Conservation (phyloP, 2,329 filamentous ascomycete genomes). For the Volutella citrinella region DNA sequence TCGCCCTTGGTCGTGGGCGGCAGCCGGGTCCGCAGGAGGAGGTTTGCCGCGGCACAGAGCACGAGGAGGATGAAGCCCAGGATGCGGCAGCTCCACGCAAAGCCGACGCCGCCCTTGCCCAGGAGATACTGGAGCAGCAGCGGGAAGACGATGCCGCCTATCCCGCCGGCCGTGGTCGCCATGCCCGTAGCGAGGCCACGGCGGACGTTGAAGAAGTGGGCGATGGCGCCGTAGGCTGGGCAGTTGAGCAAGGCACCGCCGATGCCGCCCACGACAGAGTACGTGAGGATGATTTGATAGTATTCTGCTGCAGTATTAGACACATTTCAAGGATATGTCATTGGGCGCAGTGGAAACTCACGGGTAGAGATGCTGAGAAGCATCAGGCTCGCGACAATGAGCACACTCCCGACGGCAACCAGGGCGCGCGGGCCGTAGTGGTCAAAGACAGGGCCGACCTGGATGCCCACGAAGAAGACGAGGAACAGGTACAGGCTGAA, state of each 20-base stretch:
- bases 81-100: slow-evolving; percentile 48
- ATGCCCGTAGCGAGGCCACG: slow-evolving; percentile 79
- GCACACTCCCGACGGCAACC: slow-evolving; percentile 61
- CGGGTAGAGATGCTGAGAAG: slow-evolving; percentile 64
- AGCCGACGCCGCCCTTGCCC: slow-evolving; percentile 42
- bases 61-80: slow-evolving; percentile 48
- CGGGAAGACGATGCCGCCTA: slow-evolving; percentile 66
- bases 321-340: too few relatives aligned
- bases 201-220: slow-evolving; percentile 73
- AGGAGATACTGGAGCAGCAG: slow-evolving; percentile 45
- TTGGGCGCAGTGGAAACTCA: too few relatives aligned
- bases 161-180: slow-evolving; percentile 68
- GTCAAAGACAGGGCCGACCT: slow-evolving; percentile 81
- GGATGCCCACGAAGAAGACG: slow-evolving; percentile 77
- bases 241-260: slow-evolving; percentile 76
- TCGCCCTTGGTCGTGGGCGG: slow-evolving; percentile 40
- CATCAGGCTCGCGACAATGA: slow-evolving; percentile 61
- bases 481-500: slow-evolving; percentile 79
- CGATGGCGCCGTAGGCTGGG: slow-evolving; percentile 69
- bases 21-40: slow-evolving; percentile 52
- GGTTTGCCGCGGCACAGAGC: slow-evolving; percentile 44
- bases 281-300: slow-evolving; percentile 78
- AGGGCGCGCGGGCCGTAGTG: slow-evolving; percentile 66
- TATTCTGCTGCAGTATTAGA: too few relatives aligned
- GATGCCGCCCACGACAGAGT: slow-evolving; percentile 69